Conservation (phyloP, 345 rosid species). For the Gossypium ekmanianum region DNA sequence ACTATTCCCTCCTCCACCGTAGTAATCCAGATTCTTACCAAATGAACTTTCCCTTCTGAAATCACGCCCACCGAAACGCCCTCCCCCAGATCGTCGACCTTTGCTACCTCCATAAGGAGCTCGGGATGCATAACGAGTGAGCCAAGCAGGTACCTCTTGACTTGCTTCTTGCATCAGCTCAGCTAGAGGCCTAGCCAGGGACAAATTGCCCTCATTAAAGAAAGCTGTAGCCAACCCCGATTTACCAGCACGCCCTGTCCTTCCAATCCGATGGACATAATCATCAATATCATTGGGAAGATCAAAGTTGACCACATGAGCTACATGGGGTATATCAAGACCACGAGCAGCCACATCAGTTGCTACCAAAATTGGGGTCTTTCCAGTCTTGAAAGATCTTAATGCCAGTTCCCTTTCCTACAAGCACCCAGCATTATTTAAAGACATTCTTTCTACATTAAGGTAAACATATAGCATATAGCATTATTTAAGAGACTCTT, state of each 20-base stretch:
- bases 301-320: conserved; percentile 94
- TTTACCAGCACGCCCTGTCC: conserved; percentile 97
- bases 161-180: conserved; percentile 93
- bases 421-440: conserved; percentile 12
- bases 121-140: conserved; percentile 74
- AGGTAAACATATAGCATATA: background rate
- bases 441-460: background rate
- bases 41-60: conserved; percentile 64
- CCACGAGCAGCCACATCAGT: conserved; percentile 96
- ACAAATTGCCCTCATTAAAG: conserved; percentile 71
- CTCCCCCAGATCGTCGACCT: conserved; percentile 78
- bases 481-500: background rate
- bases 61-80: conserved; percentile 91
- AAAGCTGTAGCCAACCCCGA: conserved; percentile 92
- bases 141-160: conserved; percentile 96
- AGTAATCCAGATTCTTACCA: conserved; percentile 55
- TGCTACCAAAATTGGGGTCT: conserved; percentile 89
- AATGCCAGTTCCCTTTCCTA: conserved; percentile 94
- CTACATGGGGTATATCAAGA: conserved; percentile 91
- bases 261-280: conserved; percentile 93
- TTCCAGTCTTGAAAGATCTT: conserved; percentile 80
- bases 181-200: conserved; percentile 63
- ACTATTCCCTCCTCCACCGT: conserved; percentile 43
- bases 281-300: conserved; percentile 96
- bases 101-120: conserved; percentile 40